These are phyloP conservation scores for Colletotrichum lindemuthianum DNA, from an alignment of 2,329 filamentous ascomycete species.

Conservation along the genomic window DNA sequence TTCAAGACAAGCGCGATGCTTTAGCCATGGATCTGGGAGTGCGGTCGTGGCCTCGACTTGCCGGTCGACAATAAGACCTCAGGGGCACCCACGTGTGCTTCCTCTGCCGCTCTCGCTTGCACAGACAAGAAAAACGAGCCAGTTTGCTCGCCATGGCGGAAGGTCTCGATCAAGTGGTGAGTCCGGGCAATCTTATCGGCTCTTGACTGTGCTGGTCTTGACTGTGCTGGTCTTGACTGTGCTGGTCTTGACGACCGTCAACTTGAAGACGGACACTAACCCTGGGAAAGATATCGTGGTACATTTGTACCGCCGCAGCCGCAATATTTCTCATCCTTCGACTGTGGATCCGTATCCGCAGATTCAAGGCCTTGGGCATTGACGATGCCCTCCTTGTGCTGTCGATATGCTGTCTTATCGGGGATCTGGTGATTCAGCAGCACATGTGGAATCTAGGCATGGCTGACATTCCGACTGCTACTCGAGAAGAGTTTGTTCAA, in stretches of 20 bases:
- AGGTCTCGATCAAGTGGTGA: constrained; percentile 29
- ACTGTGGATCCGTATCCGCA: constrained; percentile 42
- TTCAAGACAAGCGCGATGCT: constrained; percentile 15
- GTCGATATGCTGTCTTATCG: constrained; percentile 44
- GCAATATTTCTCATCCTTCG: constrained; percentile 43
- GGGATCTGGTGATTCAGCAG: constrained; percentile 45
- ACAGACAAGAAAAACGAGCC: constrained; percentile 3
- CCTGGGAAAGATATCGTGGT: constrained; percentile 34
- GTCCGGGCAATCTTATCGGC: not conserved
- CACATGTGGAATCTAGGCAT: constrained; percentile 40
- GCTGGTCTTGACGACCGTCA: not conserved
- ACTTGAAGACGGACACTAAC: no score
- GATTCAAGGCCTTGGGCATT: constrained; percentile 41
- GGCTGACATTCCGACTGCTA: constrained; percentile 39
- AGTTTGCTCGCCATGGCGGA: constrained; percentile 21
- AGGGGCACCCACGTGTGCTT: constrained; percentile 12
- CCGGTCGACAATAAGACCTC: constrained; percentile 24
- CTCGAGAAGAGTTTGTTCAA: constrained; percentile 38
- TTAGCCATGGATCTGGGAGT: not conserved
- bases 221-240: not conserved
- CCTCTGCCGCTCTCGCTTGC: constrained; percentile 8
- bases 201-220: not conserved
- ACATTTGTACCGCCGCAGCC: constrained; percentile 37
- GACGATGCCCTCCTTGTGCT: constrained; percentile 46
- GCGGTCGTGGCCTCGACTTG: not conserved